Percentiles rank a stretch among this genome's conserved stretches.
Evolutionary conservation across 108 stramenopile species (phyloP).

Genomic region (Pseudonitzschia delicatissima): DNA sequence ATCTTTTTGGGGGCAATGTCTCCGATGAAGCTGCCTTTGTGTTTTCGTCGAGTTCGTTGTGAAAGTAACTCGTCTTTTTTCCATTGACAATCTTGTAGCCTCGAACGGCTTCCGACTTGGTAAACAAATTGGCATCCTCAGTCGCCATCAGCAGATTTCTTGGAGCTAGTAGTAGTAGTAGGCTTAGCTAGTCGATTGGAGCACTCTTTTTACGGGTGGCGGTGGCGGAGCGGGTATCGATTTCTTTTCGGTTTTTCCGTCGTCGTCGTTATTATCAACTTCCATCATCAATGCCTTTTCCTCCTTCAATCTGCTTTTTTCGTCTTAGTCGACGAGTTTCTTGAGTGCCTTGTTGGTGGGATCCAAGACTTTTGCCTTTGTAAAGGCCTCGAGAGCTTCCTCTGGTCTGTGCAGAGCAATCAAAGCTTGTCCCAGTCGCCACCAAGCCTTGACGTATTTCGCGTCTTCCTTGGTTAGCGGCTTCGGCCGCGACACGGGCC

Average conservation of each 20-base stretch:
- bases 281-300: constrained; percentile 41
- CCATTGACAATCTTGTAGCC: constrained; percentile 97
- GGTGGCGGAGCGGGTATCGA: background rate
- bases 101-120: constrained; percentile 78
- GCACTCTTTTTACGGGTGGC: constrained; percentile 12
- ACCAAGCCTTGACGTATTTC: constrained; percentile 77
- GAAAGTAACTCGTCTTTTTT: constrained; percentile 94
- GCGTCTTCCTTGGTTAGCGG: constrained; percentile 54
- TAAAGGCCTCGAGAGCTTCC: constrained; percentile 59
- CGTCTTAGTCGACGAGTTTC: constrained; percentile 52
- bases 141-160: constrained; percentile 16
- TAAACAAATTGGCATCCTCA: constrained; percentile 52
- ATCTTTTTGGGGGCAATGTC: constrained; percentile 92
- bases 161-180: constrained; percentile 10
- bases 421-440: constrained; percentile 72
- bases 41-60: constrained; percentile 94
- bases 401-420: constrained; percentile 35
- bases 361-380: constrained; percentile 57
- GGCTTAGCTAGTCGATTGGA: background rate
- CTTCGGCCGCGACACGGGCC: constrained; percentile 46
- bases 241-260: background rate
- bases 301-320: constrained; percentile 46
- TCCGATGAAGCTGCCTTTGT: constrained; percentile 89
- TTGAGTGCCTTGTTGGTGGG: constrained; percentile 67
- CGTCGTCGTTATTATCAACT: constrained; percentile 8